These are phyloP conservation scores for Tylopilus vinaceipallidus DNA, from an alignment of 768 basidiomycete species.

Conservation along the genomic window DNA sequence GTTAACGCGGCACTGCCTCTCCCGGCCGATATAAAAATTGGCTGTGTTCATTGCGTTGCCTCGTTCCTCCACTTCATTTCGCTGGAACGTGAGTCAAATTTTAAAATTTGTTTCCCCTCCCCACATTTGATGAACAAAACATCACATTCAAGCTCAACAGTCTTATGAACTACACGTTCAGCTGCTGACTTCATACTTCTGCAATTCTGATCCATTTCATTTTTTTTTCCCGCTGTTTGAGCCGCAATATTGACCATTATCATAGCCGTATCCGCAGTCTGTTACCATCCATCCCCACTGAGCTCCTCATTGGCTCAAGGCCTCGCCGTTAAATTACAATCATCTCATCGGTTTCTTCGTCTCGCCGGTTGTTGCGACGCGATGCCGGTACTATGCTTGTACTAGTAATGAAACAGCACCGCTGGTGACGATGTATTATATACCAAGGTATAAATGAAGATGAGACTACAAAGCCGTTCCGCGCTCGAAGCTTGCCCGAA, in stretches of 20 bases:
- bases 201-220: constrained; percentile 41
- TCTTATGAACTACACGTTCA: constrained; percentile 41
- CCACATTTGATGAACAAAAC: constrained; percentile 36
- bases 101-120: background rate
- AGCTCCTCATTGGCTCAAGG: background rate
- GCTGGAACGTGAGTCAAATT: background rate
- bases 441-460: constrained; percentile 14
- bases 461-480: constrained; percentile 76
- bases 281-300: background rate
- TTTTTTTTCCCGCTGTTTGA: background rate
- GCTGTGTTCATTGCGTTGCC: too few species aligned
- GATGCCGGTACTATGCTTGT: too few species aligned
- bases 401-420: too few species aligned
- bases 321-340: background rate
- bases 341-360: too few species aligned
- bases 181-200: constrained; percentile 41
- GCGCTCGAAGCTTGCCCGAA: constrained; percentile 95
- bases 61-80: too few species aligned
- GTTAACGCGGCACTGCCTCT: too few species aligned
- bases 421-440: too few species aligned
- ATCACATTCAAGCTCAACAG: constrained; percentile 52
- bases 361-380: too few species aligned
- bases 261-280: background rate
- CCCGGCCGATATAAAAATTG: too few species aligned
- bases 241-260: background rate